Conservation (phyloP, 1,284 basidiomycete genomes). For the Malassezia equina region DNA sequence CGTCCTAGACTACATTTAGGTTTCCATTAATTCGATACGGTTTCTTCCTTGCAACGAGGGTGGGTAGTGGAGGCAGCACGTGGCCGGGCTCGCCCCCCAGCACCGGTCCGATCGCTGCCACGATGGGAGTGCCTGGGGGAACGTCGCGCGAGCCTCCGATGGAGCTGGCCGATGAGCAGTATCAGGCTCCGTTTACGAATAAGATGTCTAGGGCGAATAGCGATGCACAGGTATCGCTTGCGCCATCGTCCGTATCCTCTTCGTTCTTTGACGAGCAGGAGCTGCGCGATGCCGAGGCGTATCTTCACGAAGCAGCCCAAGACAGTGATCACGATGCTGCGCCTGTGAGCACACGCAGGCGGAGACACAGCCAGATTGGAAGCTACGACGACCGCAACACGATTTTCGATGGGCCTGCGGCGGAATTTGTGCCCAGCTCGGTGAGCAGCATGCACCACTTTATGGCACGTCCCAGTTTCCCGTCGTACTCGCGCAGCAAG, state of each 20-base stretch:
- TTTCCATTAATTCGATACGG: neutral
- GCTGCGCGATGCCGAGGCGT: conserved; percentile 32
- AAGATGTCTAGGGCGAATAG: neutral
- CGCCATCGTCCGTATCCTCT: conserved; percentile 23
- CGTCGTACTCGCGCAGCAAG: conserved; percentile 15
- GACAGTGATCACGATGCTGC: conserved; percentile 12
- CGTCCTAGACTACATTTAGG: neutral
- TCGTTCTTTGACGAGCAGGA: conserved; percentile 45
- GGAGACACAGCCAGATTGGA: conserved; percentile 41
- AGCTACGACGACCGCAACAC: conserved; percentile 41
- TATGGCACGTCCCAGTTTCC: conserved; percentile 25
- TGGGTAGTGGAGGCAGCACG: neutral
- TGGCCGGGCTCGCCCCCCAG: neutral
- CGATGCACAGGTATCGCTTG: neutral
- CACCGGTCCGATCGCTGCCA: neutral
- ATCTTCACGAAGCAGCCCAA: conserved; percentile 14
- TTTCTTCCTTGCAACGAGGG: neutral
- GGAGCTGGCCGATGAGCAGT: conserved; percentile 34
- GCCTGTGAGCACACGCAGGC: conserved; percentile 4
- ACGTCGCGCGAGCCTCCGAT: neutral
- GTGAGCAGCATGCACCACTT: conserved; percentile 30
- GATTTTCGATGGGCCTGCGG: conserved; percentile 44
- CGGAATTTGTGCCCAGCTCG: conserved; percentile 41
- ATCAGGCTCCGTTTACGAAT: conserved; percentile 38
- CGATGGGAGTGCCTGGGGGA: neutral